A percentile compares a stretch with the other conserved stretches of the same genome.
Evolutionary conservation across 257 asterid species (phyloP).

Genomic region (Knoxia roxburghii): DNA sequence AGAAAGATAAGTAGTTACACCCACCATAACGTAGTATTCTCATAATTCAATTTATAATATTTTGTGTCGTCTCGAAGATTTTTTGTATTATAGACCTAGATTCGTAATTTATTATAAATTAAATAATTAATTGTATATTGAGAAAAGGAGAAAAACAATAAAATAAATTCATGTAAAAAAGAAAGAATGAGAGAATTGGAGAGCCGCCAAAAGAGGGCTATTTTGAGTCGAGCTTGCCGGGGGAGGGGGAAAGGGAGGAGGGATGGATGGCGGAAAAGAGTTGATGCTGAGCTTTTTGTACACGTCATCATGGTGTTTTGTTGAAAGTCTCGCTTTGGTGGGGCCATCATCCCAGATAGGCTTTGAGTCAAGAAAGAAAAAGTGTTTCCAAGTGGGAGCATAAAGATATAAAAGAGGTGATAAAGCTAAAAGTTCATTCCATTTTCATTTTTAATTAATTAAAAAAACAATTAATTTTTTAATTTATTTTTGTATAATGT

Average conservation of each 20-base stretch:
- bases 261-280: conserved; percentile 19
- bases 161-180: background rate
- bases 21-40: no score
- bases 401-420: conserved; percentile 37
- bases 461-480: no score
- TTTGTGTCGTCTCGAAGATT: no score
- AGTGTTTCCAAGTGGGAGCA: conserved; percentile 50
- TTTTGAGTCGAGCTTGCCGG: background rate
- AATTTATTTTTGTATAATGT: no score
- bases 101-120: no score
- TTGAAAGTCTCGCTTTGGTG: conserved; percentile 21
- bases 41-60: no score
- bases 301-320: conserved; percentile 40
- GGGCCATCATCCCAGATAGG: conserved; percentile 37
- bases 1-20: no score
- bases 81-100: no score
- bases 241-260: background rate
- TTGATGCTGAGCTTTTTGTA: conserved; percentile 61
- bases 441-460: conserved; percentile 4
- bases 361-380: conserved; percentile 40
- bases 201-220: conserved; percentile 45
- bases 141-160: no score
- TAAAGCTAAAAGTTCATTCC: conserved; percentile 30
- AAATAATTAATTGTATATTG: no score
- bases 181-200: conserved; percentile 7